Base-by-base conservation (phyloP, 2,329 filamentous ascomycete species). In the Fusarium sp. region DNA sequence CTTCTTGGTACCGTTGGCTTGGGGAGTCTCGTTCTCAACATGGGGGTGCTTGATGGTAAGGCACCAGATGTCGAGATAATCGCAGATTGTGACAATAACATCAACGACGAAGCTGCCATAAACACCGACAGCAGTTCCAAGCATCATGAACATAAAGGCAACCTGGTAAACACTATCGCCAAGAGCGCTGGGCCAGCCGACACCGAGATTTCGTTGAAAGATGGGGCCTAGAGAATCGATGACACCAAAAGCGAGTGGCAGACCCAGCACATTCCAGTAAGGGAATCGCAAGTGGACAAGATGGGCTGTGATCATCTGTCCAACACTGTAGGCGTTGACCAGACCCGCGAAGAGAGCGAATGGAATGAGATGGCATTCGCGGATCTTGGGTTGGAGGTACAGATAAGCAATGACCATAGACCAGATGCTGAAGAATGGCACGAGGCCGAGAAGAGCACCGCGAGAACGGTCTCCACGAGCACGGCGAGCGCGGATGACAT, bases 61-160 rank as follows among this genome's bases (percentile, higher is more conserved):
- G 78, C 96, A 99, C 93, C 94, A 98, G 72, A 99, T 99, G 78
- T 99, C 96, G 66, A 98, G 86, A 79, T 97, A 97, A 79, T 99
- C 96, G 82, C 96, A 99, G 74, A 99, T 98, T 30, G 93, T 97
- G 63, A 96, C 93, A 72, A 99, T 98, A 59, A 98, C 94, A 78
- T 98, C 96, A 32, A 97, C 92, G 59, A 98, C 93, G 79, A 99
- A 99, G 80, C 94, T 97, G 64, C 93, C 94, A 82, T 99, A 98
- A n/a, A 98, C 90, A 34, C 96, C 96, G 49, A 97, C 79, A 0
- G 92, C 92, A 63, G 93, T 82, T 25, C 96, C 96, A 25, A 98
- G 83, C 83, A 94, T 95, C 77, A 90, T 87, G 81, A 97, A 98
- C 78, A 97, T 88, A 80, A 94, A 97, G 4, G 93, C 92, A 50